Conservation (phyloP, 192 early-diverging fungal species). For the Linnemannia hyalina region DNA sequence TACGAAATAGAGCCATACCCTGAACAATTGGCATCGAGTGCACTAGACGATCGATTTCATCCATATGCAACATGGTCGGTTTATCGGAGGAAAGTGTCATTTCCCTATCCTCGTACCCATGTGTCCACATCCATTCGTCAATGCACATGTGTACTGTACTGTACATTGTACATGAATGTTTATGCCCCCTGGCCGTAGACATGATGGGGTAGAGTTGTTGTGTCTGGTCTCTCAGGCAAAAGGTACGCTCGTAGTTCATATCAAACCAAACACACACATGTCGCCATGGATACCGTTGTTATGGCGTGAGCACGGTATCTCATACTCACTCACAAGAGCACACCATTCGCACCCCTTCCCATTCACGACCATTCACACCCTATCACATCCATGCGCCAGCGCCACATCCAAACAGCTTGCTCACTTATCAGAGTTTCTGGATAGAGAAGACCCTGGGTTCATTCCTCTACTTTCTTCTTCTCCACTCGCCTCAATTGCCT, state of each 20-base stretch:
- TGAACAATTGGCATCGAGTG: neutral
- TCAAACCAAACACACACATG: constrained; percentile 6
- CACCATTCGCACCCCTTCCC: neutral
- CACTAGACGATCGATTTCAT: neutral
- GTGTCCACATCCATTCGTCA: neutral
- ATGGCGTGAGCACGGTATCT: neutral
- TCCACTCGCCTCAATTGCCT: neutral
- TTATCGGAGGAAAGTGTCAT: neutral
- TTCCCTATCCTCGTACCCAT: neutral
- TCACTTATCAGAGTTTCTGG: neutral
- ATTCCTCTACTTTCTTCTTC: neutral
- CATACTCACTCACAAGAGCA: neutral
- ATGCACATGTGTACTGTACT: neutral
- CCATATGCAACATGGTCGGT: neutral
- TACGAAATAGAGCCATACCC: neutral
- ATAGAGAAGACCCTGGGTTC: neutral
- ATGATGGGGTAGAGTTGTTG: too few relatives aligned
- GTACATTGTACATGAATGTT: too few relatives aligned
- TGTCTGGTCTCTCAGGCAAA: neutral
- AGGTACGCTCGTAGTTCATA: neutral
- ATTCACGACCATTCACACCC: neutral
- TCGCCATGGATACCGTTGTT: neutral
- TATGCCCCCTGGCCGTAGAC: neutral
- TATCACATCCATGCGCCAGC: neutral
- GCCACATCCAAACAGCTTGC: too few relatives aligned